Percentiles rank a stretch among this genome's conserved stretches.
Evolutionary conservation across 164 flowering plant species (phyloP).

Genomic region (Kalanchoe fedtschenkoi): DNA sequence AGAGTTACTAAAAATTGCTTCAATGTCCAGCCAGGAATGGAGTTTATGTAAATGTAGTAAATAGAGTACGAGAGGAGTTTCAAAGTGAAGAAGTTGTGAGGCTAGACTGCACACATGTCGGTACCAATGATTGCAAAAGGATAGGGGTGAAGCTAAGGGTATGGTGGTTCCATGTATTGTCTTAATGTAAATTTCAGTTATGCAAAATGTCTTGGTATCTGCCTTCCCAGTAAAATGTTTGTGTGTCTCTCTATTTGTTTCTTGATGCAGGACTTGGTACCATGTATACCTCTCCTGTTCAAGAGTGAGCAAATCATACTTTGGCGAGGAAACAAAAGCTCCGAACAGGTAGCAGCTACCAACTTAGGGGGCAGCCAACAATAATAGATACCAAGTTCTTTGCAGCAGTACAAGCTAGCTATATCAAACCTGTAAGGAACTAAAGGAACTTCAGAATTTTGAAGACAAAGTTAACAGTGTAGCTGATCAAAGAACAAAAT

Average conservation of each 20-base stretch:
- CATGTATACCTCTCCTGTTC: constrained; percentile 82
- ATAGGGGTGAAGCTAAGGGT: constrained; percentile 86
- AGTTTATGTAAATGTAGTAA: constrained; percentile 79
- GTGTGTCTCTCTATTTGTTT: background rate
- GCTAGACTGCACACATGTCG: constrained; percentile 70
- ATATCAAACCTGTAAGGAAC: constrained; percentile 31
- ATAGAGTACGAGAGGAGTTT: constrained; percentile 67
- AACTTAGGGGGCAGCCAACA: background rate
- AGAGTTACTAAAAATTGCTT: background rate
- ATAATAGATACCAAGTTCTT: too few relatives aligned
- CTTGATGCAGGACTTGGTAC: constrained; percentile 74
- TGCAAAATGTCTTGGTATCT: background rate
- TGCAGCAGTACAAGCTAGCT: too few relatives aligned
- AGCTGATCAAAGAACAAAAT: constrained; percentile 37
- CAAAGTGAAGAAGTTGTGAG: constrained; percentile 66
- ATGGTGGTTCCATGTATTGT: constrained; percentile 1
- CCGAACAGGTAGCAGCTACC: background rate
- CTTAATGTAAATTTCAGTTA: background rate
- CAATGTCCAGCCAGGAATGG: constrained; percentile 70
- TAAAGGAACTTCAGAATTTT: too few relatives aligned
- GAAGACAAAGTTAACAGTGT: too few relatives aligned
- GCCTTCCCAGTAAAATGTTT: background rate
- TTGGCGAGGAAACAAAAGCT: constrained; percentile 59
- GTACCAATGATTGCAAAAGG: constrained; percentile 75
- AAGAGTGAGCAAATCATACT: constrained; percentile 79